phyloP scores from a whole-genome alignment of 2,329 filamentous ascomycete genomes.

The Trichoderma sp. region DNA sequence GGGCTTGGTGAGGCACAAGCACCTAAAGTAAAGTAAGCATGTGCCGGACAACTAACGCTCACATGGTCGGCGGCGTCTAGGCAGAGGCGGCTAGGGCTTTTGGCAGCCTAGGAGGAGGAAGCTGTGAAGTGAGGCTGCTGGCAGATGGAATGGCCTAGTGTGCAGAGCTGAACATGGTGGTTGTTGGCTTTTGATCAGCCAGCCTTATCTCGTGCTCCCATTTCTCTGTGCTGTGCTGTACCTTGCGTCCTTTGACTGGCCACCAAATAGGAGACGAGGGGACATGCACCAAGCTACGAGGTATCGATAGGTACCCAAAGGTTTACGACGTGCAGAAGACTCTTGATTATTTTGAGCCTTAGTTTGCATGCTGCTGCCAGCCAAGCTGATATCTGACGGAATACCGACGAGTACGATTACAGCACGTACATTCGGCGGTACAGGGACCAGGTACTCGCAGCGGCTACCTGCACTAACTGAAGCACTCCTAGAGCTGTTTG shows the following conservation, averaged over 20 bases:
- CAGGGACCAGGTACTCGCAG: neutral
- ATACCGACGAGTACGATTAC: neutral
- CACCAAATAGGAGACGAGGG: neutral
- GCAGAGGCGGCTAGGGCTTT: neutral
- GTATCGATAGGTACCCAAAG: neutral
- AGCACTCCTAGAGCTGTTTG: neutral
- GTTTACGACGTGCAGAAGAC: neutral
- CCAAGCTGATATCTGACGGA: neutral
- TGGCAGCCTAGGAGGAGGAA: neutral
- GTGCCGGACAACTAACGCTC: conserved; percentile 2
- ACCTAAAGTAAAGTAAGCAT: neutral
- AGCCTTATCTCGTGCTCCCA: conserved; percentile 12
- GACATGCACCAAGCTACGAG: neutral
- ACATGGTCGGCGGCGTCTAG: neutral
- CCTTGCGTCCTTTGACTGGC: neutral
- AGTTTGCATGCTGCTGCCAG: conserved; percentile 4
- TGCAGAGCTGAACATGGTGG: neutral
- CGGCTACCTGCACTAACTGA: neutral
- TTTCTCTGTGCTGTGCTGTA: neutral
- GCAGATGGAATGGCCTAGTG: neutral
- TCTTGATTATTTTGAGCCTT: neutral
- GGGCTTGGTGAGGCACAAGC: conserved; percentile 17
- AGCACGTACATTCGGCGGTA: neutral
- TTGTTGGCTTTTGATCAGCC: neutral
- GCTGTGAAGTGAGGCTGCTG: neutral